phyloP scores from a whole-genome alignment of 129 eudicot species.

The Artemisia tridentata region DNA sequence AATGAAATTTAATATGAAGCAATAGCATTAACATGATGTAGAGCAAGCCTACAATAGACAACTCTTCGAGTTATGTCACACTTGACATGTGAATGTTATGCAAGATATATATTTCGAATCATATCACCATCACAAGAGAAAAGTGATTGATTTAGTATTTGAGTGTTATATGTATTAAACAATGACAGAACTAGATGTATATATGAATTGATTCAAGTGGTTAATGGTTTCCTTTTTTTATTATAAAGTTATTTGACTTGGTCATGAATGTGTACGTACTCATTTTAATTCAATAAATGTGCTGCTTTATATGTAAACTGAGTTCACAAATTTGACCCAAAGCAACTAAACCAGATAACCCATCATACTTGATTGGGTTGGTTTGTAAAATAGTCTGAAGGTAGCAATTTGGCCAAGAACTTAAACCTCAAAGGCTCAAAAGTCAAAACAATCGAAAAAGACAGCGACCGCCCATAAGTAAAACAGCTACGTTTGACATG shows the following conservation, averaged over 20 bases:
- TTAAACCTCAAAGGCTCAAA: no score
- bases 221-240: no score
- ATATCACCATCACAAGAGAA: slow-evolving; percentile 14
- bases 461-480: no score
- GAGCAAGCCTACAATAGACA: slow-evolving; percentile 13
- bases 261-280: not conserved
- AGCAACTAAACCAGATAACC: no score
- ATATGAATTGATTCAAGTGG: no score
- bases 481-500: no score
- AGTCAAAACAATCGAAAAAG: no score
- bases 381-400: no score
- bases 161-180: not conserved
- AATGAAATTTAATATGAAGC: slow-evolving; percentile 13
- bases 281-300: not conserved
- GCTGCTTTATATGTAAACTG: not conserved
- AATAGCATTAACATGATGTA: not conserved
- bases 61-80: not conserved
- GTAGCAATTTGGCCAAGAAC: no score
- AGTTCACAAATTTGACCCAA: no score
- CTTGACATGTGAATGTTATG: not conserved
- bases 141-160: not conserved
- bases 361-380: no score
- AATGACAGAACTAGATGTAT: no score
- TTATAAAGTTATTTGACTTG: not conserved
- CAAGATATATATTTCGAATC: not conserved